Percentiles rank a stretch among this genome's conserved stretches.
phyloP scores from a whole-genome alignment of 352 stramenopile species.

The Globisporangium solare region DNA sequence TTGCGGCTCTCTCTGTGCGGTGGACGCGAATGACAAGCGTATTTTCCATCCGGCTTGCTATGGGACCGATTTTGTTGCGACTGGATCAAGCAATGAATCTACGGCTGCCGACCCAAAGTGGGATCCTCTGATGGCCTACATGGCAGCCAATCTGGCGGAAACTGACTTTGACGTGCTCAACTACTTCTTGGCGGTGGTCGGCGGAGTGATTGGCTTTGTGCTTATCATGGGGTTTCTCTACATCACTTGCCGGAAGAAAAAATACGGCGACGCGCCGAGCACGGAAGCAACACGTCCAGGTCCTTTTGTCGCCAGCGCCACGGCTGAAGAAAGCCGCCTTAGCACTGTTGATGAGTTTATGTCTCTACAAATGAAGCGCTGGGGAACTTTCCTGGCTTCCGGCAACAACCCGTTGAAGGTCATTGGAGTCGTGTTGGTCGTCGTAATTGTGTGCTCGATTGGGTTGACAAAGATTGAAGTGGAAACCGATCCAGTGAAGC shows the following conservation, averaged over 20 bases:
- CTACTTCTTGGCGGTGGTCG: conserved; percentile 48
- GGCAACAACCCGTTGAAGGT: conserved; percentile 35
- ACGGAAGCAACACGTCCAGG: conserved; percentile 20
- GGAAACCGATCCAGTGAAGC: conserved; percentile 57
- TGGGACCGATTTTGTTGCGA: conserved; percentile 30
- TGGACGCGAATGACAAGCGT: conserved; percentile 27
- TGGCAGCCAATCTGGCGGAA: conserved; percentile 31
- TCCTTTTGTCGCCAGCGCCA: conserved; percentile 20
- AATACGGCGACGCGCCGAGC: conserved; percentile 14
- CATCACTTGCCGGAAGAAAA: conserved; percentile 25
- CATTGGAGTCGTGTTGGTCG: conserved; percentile 29
- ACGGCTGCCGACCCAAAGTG: conserved; percentile 27
- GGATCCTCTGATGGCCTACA: conserved; percentile 31
- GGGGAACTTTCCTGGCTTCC: conserved; percentile 35
- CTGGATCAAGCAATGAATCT: conserved; percentile 13
- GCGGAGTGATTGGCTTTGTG: conserved; percentile 26
- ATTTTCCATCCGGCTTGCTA: conserved; percentile 24
- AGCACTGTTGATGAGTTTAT: conserved; percentile 45
- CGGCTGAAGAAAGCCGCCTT: conserved; percentile 15
- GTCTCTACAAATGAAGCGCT: conserved; percentile 32
- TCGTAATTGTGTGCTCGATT: conserved; percentile 29
- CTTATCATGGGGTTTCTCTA: conserved; percentile 38
- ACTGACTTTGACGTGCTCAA: conserved; percentile 43
- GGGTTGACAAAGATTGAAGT: conserved; percentile 44
- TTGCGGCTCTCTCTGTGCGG: conserved; percentile 43